Base-by-base conservation (phyloP, 177 flowering plant genomes). In the Vitis hybrid region DNA sequence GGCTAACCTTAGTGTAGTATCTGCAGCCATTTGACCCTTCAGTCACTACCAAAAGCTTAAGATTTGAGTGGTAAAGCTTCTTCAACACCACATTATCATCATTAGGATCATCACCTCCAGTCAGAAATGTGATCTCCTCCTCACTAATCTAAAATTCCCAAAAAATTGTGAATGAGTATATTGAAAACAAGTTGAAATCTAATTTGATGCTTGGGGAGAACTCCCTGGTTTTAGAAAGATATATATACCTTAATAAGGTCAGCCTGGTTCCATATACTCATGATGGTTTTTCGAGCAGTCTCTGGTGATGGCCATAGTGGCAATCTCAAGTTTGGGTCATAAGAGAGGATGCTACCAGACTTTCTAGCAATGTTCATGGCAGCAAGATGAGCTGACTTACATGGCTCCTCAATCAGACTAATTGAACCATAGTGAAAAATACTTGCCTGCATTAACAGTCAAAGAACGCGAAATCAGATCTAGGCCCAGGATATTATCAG, bases 21-120 rank as follows among this genome's bases (percentile, higher is more conserved):
- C 92, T 83, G 83, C 94, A 90, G 30, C 92, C 94, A 0, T 71
- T 72, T 55, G 82, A 23, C 26, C 92, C 94, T 82, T 83, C 89
- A 56, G 89, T 84, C 54, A 90, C 88, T 51, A 88, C 75, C 75
- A 88, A 73, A 67, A 90, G 88, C 77, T 75, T 83, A n/a, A 88
- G 79, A 64, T 87, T 84, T 2, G 89, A 83, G 70, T 82, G 87
- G 64, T 79, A 88, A 61, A 87, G 89, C 72, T 87, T 82, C 70
- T 74, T 71, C 61, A 84, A 60, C 52, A 88, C 89, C 59, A 86
- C 89, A 60, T 86, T 66, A 74, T 90, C 88, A 70, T 86, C 90
- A 74, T 81, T 13, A 62, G 90, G 89, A 81, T 86, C 85, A 40
- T 80, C 86, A 14, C 86, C 87, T 48, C 77, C 77, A n/a, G 91